Evolutionary conservation across 352 stramenopile genomes (phyloP), one percentile per base, ranked within the genome.

Genomic region (Phytophthora europaea): DNA sequence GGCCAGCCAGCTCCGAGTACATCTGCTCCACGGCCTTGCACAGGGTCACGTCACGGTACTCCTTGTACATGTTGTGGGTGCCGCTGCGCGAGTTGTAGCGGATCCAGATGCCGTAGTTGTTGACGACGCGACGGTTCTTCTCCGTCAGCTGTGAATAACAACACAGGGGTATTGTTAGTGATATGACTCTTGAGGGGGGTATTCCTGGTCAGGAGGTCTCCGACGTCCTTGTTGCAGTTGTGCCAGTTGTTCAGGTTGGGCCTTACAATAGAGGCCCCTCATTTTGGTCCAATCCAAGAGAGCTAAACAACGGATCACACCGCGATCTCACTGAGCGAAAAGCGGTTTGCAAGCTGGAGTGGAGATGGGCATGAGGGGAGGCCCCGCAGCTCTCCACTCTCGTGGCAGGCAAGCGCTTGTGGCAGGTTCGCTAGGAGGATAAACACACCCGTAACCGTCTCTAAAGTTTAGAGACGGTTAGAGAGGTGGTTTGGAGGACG

Each of bases 51-150:
- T 99, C 97, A 89, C 98, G 94, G 97, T 99, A 99, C 91, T 99
- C 98, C 87, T 99, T 99, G 97, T 99, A 99, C 98, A 99, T 99
- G 93, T 99, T 99, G 95, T 99, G 98, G 51, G 98, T 99, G 80
- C 98, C 98, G 65, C 94, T 99, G 78, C 98, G 95, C 66, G 97
- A 99, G 88, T 99, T 99, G 91, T 99, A 99, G 73, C 98, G 96
- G 75, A 99, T 97, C 97, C 98, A 99, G 84, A 99, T 99, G 78
- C 96, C 97, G 88, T 99, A 99, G 92, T 99, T 99, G 86, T 99
- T 99, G 72, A 99, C 89, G 47, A 98, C 94, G 80, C 92, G 94
- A 55, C 90, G 87, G 88, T 99, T 99, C 94, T 99, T 99, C 88
- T 99, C 98, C 58, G 87, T 84, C 66, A 99, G 88, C 95, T 98